phyloP scores from a whole-genome alignment of 192 early-diverging fungal genomes.

The Chytriomyces confervae region DNA sequence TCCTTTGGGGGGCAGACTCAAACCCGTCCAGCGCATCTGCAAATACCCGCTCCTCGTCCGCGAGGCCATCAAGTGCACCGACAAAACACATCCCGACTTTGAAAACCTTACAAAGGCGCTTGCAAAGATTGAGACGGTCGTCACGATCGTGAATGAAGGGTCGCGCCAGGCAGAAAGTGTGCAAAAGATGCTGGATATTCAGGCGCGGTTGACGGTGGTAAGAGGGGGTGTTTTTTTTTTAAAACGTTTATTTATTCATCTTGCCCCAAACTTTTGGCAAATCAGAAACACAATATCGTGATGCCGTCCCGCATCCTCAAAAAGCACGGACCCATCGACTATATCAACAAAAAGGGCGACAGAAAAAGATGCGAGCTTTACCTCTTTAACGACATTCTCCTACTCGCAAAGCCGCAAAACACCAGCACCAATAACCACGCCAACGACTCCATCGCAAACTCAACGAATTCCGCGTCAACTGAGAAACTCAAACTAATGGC shows the following conservation, averaged over 20 bases:
- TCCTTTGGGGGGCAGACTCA: constrained; percentile 40
- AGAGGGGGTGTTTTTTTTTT: not conserved
- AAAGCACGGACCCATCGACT: constrained; percentile 47
- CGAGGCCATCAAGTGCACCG: constrained; percentile 58
- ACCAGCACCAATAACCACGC: not conserved
- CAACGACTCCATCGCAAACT: not conserved
- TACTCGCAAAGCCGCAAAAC: constrained; percentile 52
- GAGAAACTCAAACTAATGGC: constrained; percentile 56
- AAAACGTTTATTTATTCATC: not conserved
- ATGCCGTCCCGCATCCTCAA: constrained; percentile 52
- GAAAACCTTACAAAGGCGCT: constrained; percentile 49
- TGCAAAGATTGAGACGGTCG: constrained; percentile 59
- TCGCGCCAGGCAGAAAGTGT: constrained; percentile 57
- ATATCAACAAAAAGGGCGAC: constrained; percentile 41
- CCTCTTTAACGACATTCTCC: constrained; percentile 62
- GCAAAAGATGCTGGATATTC: constrained; percentile 61
- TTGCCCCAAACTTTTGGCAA: not conserved
- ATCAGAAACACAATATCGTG: constrained; percentile 58
- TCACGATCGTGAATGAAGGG: constrained; percentile 64
- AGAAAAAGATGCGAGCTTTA: constrained; percentile 56
- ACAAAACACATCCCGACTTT: constrained; percentile 53
- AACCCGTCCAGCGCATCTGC: constrained; percentile 65
- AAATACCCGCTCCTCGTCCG: constrained; percentile 65
- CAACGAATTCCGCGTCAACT: not conserved
- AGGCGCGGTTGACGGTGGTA: constrained; percentile 52